phyloP scores from a whole-genome alignment of 441 rosid species.

The Rhodomyrtus psidioides region DNA sequence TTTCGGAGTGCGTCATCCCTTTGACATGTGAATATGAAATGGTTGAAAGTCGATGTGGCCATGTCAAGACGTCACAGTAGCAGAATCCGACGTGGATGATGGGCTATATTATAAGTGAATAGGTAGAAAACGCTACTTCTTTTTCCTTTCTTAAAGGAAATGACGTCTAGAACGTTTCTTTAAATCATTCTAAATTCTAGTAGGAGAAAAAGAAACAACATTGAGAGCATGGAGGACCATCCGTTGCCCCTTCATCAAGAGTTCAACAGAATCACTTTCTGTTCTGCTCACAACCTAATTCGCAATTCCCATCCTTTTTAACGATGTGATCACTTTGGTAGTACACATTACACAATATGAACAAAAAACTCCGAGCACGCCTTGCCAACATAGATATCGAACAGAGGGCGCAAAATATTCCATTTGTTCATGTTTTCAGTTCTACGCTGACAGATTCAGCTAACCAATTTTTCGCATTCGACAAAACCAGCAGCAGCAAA shows the following conservation, averaged over 20 bases:
- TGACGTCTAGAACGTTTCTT: no score
- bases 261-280: neutral
- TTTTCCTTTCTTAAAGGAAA: neutral
- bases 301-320: neutral
- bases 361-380: neutral
- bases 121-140: neutral
- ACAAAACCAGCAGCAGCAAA: neutral
- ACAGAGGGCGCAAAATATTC: neutral
- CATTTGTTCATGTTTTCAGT: neutral
- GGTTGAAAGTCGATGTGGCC: no score
- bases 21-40: no score
- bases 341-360: neutral
- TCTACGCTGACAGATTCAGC: neutral
- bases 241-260: neutral
- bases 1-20: no score
- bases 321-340: neutral
- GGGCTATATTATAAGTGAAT: neutral
- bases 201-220: neutral
- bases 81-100: neutral
- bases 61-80: no score
- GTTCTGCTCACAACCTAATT: neutral
- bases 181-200: no score
- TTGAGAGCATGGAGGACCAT: neutral
- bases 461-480: neutral
- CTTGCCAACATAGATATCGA: neutral